Evolutionary conservation across 495 filamentous ascomycete species (phyloP).

Genomic region (Chaetomidium leptoderma): DNA sequence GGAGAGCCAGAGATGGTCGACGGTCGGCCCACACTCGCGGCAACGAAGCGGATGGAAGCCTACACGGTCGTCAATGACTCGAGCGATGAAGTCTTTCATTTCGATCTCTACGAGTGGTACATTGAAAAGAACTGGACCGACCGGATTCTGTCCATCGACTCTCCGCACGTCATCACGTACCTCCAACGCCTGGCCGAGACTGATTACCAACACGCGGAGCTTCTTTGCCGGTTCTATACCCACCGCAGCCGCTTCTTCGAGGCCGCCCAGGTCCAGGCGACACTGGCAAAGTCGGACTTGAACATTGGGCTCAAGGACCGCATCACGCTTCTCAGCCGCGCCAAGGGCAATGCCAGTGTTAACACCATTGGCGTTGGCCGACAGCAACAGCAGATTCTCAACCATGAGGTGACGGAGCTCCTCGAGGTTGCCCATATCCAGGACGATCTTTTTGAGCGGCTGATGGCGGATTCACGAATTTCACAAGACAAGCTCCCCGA

Average conservation of each 20-base stretch:
- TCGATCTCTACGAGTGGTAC: constrained; percentile 96
- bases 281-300: constrained; percentile 78
- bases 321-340: constrained; percentile 82
- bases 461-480: constrained; percentile 69
- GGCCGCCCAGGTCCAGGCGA: constrained; percentile 78
- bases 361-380: constrained; percentile 65
- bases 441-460: constrained; percentile 77
- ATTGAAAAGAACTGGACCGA: constrained; percentile 75
- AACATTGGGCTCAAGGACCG: constrained; percentile 66
- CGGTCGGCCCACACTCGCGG: constrained; percentile 67
- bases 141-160: constrained; percentile 75
- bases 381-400: constrained; percentile 69
- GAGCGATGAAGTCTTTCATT: constrained; percentile 87
- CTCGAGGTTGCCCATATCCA: constrained; percentile 94
- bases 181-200: constrained; percentile 66
- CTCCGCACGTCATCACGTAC: constrained; percentile 81
- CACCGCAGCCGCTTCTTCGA: constrained; percentile 74
- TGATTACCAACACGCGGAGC: constrained; percentile 71
- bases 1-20: constrained; percentile 67
- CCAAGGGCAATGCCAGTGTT: constrained; percentile 80
- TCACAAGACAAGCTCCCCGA: constrained; percentile 52
- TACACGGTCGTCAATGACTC: constrained; percentile 82
- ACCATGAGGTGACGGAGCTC: constrained; percentile 76
- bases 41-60: constrained; percentile 77
- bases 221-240: constrained; percentile 88